A percentile compares a stretch with the other conserved stretches of the same genome.
Evolutionary conservation across 805 yeast genomes (phyloP).

Genomic region (Candida palmyrensis): DNA sequence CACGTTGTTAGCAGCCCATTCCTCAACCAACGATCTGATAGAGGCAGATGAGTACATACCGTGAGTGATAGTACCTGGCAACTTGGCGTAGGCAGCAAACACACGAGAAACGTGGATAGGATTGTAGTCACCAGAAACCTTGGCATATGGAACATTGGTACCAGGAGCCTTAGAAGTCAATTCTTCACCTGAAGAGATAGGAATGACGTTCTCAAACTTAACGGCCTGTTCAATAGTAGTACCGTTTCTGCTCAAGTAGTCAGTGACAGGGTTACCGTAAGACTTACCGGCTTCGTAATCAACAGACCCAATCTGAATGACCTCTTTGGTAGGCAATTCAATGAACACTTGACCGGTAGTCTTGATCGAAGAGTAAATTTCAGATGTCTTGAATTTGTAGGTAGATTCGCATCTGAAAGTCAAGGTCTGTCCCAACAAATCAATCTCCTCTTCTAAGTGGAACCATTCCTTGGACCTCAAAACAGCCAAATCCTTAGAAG

Average conservation of each 20-base stretch:
- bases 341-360: conserved; percentile 82
- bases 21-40: conserved; percentile 91
- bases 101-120: conserved; percentile 97
- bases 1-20: conserved; percentile 97
- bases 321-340: conserved; percentile 90
- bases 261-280: conserved; percentile 96
- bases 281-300: conserved; percentile 88
- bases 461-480: conserved; percentile 97
- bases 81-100: conserved; percentile 85
- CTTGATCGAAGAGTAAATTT: conserved; percentile 70
- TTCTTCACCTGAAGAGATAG: conserved; percentile 64
- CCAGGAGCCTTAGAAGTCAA: conserved; percentile 81
- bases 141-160: conserved; percentile 94
- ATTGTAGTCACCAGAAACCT: conserved; percentile 96
- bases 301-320: conserved; percentile 76
- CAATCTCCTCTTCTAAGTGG: conserved; percentile 67
- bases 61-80: conserved; percentile 97
- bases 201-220: conserved; percentile 83
- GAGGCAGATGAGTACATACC: conserved; percentile 99
- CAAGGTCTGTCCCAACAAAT: conserved; percentile 71
- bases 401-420: conserved; percentile 87
- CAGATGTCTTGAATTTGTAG: conserved; percentile 71
- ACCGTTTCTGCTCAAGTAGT: conserved; percentile 89
- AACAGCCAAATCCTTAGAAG: conserved; percentile 88
- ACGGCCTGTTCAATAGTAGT: conserved; percentile 91